Evolutionary conservation across 2,329 filamentous ascomycete species (phyloP).

Genomic region (Trichoderma afroharzianum): DNA sequence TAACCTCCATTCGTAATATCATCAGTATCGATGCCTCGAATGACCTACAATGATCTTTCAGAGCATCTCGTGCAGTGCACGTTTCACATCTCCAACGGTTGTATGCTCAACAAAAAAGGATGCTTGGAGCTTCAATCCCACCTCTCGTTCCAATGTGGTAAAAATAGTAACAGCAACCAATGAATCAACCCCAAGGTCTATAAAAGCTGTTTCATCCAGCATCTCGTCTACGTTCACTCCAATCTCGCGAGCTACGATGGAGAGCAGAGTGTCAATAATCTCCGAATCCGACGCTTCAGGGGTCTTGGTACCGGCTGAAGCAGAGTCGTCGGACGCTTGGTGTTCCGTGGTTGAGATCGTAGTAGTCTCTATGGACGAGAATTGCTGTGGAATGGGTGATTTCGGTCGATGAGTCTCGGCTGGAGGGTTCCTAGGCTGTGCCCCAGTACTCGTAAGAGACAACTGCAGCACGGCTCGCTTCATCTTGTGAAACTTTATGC

Average conservation of each 20-base stretch:
- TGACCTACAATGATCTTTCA: not conserved
- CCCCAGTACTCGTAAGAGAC: not conserved
- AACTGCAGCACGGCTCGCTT: not conserved
- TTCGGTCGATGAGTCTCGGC: not conserved
- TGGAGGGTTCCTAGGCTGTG: not conserved
- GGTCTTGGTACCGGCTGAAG: not conserved
- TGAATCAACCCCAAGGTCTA: conserved; percentile 14
- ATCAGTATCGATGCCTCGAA: not conserved
- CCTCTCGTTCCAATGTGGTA: not conserved
- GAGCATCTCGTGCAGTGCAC: not conserved
- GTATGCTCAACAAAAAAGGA: conserved; percentile 9
- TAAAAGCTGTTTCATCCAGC: not conserved
- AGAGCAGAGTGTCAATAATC: not conserved
- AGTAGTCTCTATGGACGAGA: not conserved
- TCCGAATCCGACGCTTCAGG: not conserved
- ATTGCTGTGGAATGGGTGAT: not conserved
- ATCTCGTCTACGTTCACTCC: not conserved
- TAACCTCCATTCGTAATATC: not conserved
- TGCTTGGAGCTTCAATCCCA: not conserved
- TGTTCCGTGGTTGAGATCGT: not conserved
- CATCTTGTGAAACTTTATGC: conserved; percentile 8
- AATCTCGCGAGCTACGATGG: not conserved
- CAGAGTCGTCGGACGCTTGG: not conserved
- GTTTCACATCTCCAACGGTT: conserved; percentile 6
- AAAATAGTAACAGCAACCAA: conserved; percentile 11